Percentiles rank a stretch among this genome's conserved stretches.
Evolutionary conservation across 1,284 basidiomycete species (phyloP).

Genomic region (Cutaneotrichosporon daszewskae): DNA sequence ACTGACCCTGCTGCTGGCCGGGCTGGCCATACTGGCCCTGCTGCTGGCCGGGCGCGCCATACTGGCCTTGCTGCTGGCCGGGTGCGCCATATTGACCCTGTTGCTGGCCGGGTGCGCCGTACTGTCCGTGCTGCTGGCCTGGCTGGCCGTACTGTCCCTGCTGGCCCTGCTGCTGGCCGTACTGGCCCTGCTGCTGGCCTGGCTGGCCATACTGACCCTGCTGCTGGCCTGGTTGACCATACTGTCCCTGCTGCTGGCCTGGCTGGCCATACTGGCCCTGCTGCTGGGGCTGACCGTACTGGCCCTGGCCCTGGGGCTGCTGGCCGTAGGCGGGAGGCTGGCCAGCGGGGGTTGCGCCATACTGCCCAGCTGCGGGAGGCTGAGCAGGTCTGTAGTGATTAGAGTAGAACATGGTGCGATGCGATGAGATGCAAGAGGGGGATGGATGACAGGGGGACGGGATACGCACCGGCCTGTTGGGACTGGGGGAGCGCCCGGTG

Average conservation of each 20-base stretch:
- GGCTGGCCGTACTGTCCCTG: slow-evolving; percentile 10
- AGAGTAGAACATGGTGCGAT: no score
- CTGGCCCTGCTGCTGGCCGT: slow-evolving; percentile 16
- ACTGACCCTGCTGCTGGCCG: slow-evolving; percentile 21
- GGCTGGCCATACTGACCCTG: slow-evolving; percentile 11
- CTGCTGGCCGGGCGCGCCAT: slow-evolving; percentile 21
- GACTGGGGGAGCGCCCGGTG: slow-evolving; percentile 12
- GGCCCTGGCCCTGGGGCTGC: slow-evolving; percentile 5
- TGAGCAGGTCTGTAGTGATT: no score
- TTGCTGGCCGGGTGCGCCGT: slow-evolving; percentile 23
- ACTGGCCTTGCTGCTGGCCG: slow-evolving; percentile 24
- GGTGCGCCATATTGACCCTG: slow-evolving; percentile 27
- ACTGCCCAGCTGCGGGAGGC: slow-evolving; percentile 1
- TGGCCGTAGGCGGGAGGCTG: slow-evolving; percentile 12
- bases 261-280: slow-evolving; percentile 16
- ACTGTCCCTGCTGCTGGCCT: slow-evolving; percentile 27
- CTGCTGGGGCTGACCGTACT: slow-evolving; percentile 18
- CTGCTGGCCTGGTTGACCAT: slow-evolving; percentile 7
- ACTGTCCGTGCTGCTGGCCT: slow-evolving; percentile 19
- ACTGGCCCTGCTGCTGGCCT: slow-evolving; percentile 8
- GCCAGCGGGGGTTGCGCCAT: slow-evolving; percentile 9
- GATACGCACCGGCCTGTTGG: slow-evolving; percentile 15
- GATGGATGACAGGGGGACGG: no score
- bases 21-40: slow-evolving; percentile 15
- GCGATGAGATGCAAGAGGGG: no score